A percentile compares a stretch with the other conserved stretches of the same genome.
Evolutionary conservation across 257 asterid genomes (phyloP).

Genomic region (Solanum sitiens): DNA sequence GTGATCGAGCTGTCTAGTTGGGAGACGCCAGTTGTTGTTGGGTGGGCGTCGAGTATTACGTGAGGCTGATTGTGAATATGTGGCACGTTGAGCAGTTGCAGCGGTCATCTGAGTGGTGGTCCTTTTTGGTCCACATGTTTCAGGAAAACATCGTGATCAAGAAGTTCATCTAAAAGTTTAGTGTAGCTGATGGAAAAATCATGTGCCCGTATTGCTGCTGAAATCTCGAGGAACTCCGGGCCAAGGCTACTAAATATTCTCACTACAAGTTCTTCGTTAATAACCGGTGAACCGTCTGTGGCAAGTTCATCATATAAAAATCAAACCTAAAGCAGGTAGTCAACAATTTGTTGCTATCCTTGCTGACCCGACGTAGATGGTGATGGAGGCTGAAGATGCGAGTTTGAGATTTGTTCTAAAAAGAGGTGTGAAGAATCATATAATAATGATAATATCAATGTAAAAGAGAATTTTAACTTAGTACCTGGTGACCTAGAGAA

Average conservation of each 20-base stretch:
- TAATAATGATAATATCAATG: no score
- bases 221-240: background rate
- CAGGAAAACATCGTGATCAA: background rate
- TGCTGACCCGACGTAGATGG: background rate
- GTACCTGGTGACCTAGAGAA: slow-evolving; percentile 23
- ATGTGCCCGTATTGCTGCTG: background rate
- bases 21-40: background rate
- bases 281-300: background rate
- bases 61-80: background rate
- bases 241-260: background rate
- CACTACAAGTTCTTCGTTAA: background rate
- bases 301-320: background rate
- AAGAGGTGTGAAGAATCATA: background rate
- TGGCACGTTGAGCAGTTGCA: background rate
- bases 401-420: background rate
- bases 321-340: background rate
- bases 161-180: background rate
- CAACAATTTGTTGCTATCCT: background rate
- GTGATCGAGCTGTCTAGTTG: background rate
- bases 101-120: background rate
- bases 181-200: background rate
- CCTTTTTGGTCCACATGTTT: background rate
- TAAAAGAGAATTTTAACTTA: background rate
- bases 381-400: background rate
- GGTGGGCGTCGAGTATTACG: background rate